Evolutionary conservation across 495 filamentous ascomycete genomes (phyloP), one percentile per base, ranked within the genome.

Genomic region (Hypoxylon lienhwacheense): DNA sequence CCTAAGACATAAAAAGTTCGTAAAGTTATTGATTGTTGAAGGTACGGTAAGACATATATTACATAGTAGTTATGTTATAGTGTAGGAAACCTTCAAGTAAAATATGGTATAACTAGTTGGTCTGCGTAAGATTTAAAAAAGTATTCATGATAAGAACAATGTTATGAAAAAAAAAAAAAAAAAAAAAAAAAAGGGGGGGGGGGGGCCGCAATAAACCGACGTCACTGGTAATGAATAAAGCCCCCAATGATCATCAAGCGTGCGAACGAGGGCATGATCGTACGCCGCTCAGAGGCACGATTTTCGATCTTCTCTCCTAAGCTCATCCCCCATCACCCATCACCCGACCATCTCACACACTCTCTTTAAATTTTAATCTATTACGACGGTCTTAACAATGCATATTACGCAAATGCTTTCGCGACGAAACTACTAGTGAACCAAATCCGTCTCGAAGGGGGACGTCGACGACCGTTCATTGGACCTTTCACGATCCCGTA

Each of bases 191-290:
- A 36, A 10, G 25, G 28, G 49, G 31, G 25, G 39, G 43, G 45
- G 56, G 56, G 50, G 29, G 1, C 19, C 46, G 46, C 41, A 44
- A 43, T 35, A 26, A 34, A 40, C n/a, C 57, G 51, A 61, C 57
- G 57, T 61, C 57, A 61, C 57, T 47, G 35, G 17, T 47, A 29
- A 35, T 55, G 57, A 61, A 34, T 37, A 20, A 31, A 36, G n/a
- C n/a, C n/a, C 42, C 50, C 57, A 55, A 61, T 55, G 51, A 61
- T 55, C 57, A 17, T 46, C 51, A 25, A 50, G 33, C 31, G 25
- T 17, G 20, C 29, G 41, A 43, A 47, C 29, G 21, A 5, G 28
- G 22, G 33, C 41, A 54, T 19, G 24, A 34, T 31, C 10, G 25
- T 4, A 28, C 11, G 24, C 41, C 32, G n/a, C 20, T 35, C 39